phyloP scores from a whole-genome alignment of 2,329 filamentous ascomycete genomes.

The Beauveria bassiana region DNA sequence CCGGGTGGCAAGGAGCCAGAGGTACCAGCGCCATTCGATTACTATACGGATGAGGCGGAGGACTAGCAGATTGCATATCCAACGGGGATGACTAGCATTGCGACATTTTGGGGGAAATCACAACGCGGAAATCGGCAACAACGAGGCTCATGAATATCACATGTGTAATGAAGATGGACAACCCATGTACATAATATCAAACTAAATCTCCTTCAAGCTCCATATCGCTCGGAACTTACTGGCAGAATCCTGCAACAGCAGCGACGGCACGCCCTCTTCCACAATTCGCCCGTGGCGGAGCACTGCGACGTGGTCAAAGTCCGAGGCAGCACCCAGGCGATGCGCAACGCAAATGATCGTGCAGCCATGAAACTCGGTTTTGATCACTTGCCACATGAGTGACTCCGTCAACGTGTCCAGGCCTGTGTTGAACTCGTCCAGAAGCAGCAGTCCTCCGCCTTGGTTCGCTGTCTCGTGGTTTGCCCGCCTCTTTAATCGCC shows the following conservation, averaged over 20 bases:
- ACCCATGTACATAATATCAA: not conserved
- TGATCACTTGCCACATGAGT: constrained; percentile 20
- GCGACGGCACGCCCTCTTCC: constrained; percentile 5
- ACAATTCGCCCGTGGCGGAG: constrained; percentile 18
- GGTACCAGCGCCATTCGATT: constrained; percentile 26
- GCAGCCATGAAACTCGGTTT: constrained; percentile 17
- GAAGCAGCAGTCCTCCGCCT: not conserved
- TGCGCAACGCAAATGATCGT: constrained; percentile 24
- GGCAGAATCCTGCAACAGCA: not conserved
- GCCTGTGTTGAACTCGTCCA: constrained; percentile 19
- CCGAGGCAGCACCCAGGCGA: constrained; percentile 21
- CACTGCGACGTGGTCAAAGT: constrained; percentile 22
- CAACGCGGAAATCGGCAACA: constrained; percentile 7
- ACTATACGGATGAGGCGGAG: constrained; percentile 22
- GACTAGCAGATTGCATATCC: not conserved
- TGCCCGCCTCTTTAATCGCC: not conserved
- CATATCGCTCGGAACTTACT: constrained; percentile 1
- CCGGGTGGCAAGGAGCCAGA: constrained; percentile 18
- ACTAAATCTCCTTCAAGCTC: not conserved
- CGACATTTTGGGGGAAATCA: not conserved
- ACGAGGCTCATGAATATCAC: not conserved
- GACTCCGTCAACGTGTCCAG: constrained; percentile 22
- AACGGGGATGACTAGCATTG: not conserved
- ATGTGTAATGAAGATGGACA: not conserved
- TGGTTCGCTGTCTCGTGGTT: not conserved